Base-by-base conservation (phyloP, 164 flowering plant species). In the Aristolochia contorta region DNA sequence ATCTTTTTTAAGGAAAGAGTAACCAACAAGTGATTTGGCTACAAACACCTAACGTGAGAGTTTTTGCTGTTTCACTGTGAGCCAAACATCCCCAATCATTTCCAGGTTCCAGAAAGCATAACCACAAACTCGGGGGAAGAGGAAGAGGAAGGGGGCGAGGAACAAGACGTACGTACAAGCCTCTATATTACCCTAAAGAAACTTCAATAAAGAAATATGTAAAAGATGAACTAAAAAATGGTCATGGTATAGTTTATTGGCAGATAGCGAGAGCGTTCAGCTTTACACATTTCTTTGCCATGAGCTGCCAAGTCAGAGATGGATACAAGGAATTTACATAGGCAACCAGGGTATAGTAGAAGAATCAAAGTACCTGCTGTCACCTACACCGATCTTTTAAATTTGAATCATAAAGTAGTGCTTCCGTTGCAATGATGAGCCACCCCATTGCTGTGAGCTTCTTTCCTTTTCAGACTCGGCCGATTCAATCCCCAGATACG, bases 401-500 rank as follows among this genome's bases (percentile, higher is more conserved):
- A n/a, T 45, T 32, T 41, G 19, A 6, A 58, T 45, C 59, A 59
- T 59, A 47, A 32, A 1, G 47, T 24, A 1, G 47, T 24, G 20
- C 57, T 51, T 60, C 69, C 65, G 55, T 66, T 66, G 60, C 64
- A 66, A 48, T 60, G 65, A 37, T 60, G 54, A 51, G 37, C 21
- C 46, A 47, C 64, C 22, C 64, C 60, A 14, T 66, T 66, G 55
- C 64, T 60, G 21, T 16, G 48, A 48, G 55, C 22, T 15, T 60
- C 59, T 45, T 59, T 60, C 8, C 63, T 57, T 54, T 60, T 60
- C 33, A 60, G 37, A 51, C 51, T 55, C 22, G 55, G 50, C 53
- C 59, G 30, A 47, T 60, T 60, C 48, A 60, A 33, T n/a, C 69
- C 64, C 65, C 65, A 66, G 45, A 66, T 66, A 14, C 69, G 64